Base-by-base conservation (phyloP, 2,329 filamentous ascomycete genomes). In the Aspergillus sp. region DNA sequence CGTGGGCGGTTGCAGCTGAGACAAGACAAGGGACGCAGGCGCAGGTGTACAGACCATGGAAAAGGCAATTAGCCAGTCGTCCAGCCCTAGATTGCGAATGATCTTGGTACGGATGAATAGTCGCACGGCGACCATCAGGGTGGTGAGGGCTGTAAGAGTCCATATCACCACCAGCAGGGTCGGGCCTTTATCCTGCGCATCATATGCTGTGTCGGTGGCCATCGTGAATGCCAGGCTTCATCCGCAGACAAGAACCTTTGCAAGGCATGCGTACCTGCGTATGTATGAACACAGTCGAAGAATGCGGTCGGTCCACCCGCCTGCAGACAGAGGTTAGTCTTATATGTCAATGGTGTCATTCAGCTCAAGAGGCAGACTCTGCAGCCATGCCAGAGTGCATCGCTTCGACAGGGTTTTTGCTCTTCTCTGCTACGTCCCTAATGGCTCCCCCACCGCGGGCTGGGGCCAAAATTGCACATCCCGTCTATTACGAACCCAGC, bases 61-160 rank as follows among this genome's bases (percentile, higher is more conserved):
- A 8, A 63, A 19, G 1, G 64, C 53, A 49, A 73, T 71, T 32
- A 71, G 51, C 52, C 63, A 73, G 53, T 74, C 71, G 49, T 75
- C 71, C 1, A 65, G 47, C 3, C 68, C 62, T n/a, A 72, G 43
- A 33, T 60, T 66, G 14, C 60, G 60, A 17, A 67, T 50, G 9
- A 73, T 62, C 13, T 48, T 50, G 3, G 58, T 52, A 38, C 66
- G 60, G 32, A 64, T 65, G 46, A 64, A 73, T 6, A 74, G 45
- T 22, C 72, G 63, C 8, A 65, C 60, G 16, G 49, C 47, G 2
- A 70, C 66, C 24, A 73, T 61, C 2, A 66, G 10, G 1, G 63
- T 64, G 17, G 60, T 62, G 19, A 73, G 8, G 6, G 53, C 50
- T 6, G 64, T 67, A 47, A 74, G 56, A 9, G 62, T 50, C 56